Evolutionary conservation across 2,329 filamentous ascomycete genomes (phyloP).

Genomic region (Fusarium duplospermum): DNA sequence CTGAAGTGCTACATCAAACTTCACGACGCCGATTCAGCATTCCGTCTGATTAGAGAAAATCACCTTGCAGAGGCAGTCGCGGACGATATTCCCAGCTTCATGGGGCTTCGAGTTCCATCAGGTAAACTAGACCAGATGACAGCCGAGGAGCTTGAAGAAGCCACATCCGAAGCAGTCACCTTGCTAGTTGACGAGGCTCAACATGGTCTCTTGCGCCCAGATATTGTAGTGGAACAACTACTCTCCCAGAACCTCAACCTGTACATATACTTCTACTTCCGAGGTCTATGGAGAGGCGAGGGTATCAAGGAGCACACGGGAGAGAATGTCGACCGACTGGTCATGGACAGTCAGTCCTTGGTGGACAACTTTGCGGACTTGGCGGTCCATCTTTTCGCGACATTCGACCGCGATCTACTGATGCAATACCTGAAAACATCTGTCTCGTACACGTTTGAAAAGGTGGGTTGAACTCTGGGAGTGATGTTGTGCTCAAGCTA

Average conservation of each 20-base stretch:
- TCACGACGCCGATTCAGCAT: constrained; percentile 90
- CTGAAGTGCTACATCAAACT: constrained; percentile 89
- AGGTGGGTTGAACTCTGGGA: constrained; percentile 52
- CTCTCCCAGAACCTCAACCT: constrained; percentile 73
- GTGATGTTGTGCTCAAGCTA: constrained; percentile 5
- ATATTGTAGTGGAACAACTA: constrained; percentile 83
- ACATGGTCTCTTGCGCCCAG: constrained; percentile 84
- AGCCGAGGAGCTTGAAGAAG: constrained; percentile 78
- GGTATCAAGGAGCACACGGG: constrained; percentile 66
- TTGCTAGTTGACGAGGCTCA: constrained; percentile 92
- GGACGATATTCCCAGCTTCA: constrained; percentile 90
- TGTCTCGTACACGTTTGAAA: constrained; percentile 89
- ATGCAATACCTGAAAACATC: constrained; percentile 90
- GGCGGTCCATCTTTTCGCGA: constrained; percentile 86
- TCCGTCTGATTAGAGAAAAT: constrained; percentile 86
- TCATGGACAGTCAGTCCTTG: constrained; percentile 72
- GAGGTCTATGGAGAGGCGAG: constrained; percentile 84
- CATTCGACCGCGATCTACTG: constrained; percentile 81
- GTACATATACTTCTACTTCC: constrained; percentile 93
- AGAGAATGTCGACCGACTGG: constrained; percentile 66
- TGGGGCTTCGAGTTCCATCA: constrained; percentile 84
- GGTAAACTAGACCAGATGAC: constrained; percentile 74
- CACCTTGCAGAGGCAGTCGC: constrained; percentile 90
- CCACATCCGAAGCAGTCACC: constrained; percentile 84
- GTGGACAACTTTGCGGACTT: constrained; percentile 90